Percentiles rank a stretch among this genome's conserved stretches.
Conservation (phyloP, 805 yeast species). For the Wickerhamomyces rabaulensis region DNA sequence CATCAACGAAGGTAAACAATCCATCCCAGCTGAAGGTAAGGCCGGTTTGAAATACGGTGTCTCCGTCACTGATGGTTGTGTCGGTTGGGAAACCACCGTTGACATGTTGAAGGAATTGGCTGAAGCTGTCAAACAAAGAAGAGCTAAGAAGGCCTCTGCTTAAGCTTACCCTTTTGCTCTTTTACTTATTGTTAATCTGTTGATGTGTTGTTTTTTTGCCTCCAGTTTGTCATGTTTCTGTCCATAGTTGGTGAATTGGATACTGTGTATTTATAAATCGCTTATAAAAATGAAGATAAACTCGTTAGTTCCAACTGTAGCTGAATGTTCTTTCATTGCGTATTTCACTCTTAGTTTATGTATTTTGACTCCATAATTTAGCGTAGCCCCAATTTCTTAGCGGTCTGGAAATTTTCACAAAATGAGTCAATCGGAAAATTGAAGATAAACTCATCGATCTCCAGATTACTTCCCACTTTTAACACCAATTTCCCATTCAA, state of each 20-base stretch:
- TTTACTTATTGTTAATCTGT: too few species aligned
- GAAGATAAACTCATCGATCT: too few species aligned
- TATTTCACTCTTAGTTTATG: too few species aligned
- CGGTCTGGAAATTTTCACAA: neutral
- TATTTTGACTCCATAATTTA: too few species aligned
- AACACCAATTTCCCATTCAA: neutral
- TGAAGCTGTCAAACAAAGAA: conserved; percentile 78
- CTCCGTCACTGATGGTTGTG: conserved; percentile 96
- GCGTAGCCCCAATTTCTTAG: neutral
- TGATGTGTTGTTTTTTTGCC: neutral
- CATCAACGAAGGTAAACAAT: conserved; percentile 90
- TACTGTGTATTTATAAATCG: neutral
- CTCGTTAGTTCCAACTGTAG: neutral
- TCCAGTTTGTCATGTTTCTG: neutral
- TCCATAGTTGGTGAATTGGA: neutral
- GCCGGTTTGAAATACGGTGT: conserved; percentile 83
- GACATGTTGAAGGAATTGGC: conserved; percentile 74
- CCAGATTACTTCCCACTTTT: neutral
- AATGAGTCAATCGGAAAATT: neutral
- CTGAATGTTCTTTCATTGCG: too few species aligned
- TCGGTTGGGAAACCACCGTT: conserved; percentile 85
- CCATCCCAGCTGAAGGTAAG: conserved; percentile 76
- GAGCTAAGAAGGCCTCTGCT: conserved; percentile 32
- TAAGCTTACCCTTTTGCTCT: neutral
- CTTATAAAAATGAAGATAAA: neutral